A percentile compares a stretch with the other conserved stretches of the same genome.
phyloP scores from a whole-genome alignment of 352 stramenopile species.

The Pythium brassicae region DNA sequence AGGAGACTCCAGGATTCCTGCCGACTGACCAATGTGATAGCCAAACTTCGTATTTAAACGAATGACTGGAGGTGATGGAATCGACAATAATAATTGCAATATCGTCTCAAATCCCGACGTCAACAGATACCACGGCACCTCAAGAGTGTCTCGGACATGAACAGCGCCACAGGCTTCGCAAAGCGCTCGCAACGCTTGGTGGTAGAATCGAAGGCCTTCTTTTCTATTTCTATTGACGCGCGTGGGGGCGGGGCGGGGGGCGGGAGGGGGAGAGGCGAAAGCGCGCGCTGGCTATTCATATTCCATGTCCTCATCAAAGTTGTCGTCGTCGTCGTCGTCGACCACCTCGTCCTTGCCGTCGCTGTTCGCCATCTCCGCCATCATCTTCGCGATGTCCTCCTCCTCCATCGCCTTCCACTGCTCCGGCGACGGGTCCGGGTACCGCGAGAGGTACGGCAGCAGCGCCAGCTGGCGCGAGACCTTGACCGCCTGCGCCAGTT shows the following conservation, averaged over 20 bases:
- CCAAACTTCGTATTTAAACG: conserved; percentile 6
- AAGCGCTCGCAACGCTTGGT: background rate
- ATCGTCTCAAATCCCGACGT: no score
- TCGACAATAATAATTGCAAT: background rate
- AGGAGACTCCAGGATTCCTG: no score
- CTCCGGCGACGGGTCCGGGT: conserved; percentile 74
- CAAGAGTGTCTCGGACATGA: no score
- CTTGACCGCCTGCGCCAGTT: conserved; percentile 73
- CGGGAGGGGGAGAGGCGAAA: conserved; percentile 32
- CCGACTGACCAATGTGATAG: no score
- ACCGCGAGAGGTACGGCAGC: conserved; percentile 74
- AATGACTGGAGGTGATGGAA: background rate
- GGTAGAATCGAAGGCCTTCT: conserved; percentile 10
- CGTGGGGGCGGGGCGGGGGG: background rate
- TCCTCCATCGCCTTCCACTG: conserved; percentile 80
- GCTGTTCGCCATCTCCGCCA: conserved; percentile 48
- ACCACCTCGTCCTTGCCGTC: conserved; percentile 46
- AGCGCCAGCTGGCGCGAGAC: conserved; percentile 72
- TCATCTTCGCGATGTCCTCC: conserved; percentile 63
- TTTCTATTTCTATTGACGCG: conserved; percentile 18
- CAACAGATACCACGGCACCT: no score
- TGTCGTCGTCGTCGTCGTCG: conserved; percentile 34
- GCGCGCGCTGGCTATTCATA: conserved; percentile 39
- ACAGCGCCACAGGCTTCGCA: conserved; percentile 3
- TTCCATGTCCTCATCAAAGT: conserved; percentile 65